Evolutionary conservation across 2,329 filamentous ascomycete species (phyloP), one percentile per base, ranked within the genome.

Genomic region (Botrytis cinerea): DNA sequence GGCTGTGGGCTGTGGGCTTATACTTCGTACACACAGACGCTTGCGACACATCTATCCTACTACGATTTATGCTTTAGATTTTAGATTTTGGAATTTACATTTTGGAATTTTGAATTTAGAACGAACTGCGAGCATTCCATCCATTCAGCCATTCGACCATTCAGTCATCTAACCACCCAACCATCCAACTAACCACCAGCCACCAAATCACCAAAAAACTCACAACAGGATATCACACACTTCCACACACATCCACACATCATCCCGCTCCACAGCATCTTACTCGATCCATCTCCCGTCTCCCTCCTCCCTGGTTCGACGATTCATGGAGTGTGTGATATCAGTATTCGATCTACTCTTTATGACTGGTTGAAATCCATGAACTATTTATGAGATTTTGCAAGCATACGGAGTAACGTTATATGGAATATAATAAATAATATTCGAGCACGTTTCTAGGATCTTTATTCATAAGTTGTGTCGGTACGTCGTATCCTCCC

Each of bases 171-270:
- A 57, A 8, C n/a, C 8, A 60, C 16, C 35, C 22, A 54, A 4
- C 46, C 57, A 59, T 35, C 57, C 18, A 59, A 22, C 61, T 46
- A 57, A 22, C 35, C 25, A 57, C 64, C 48, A 43, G 25, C 48
- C 64, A 40, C 64, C 40, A 20, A 63, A 62, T 25, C 38, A 28
- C 60, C 5, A 43, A 43, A 28, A 38, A 32, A 57, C 28, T 32
- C 64, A 57, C 64, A 68, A 43, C 64, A 40, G 64, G 64, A 67
- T 54, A 67, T 67, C 64, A 67, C 64, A 62, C 51, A 61, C 51
- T n/a, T 46, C 18, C 32, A 60, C 35, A 22, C n/a, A 51, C 59
- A 43, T 18, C 43, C 43, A 18, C 43, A 45, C 2, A 54, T 18
- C n/a, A 18, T 71, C 25, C 45, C 35, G 68, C 57, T 70, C 54